Base-by-base conservation (phyloP, 2,329 filamentous ascomycete species). In the Plectosphaerella plurivora region DNA sequence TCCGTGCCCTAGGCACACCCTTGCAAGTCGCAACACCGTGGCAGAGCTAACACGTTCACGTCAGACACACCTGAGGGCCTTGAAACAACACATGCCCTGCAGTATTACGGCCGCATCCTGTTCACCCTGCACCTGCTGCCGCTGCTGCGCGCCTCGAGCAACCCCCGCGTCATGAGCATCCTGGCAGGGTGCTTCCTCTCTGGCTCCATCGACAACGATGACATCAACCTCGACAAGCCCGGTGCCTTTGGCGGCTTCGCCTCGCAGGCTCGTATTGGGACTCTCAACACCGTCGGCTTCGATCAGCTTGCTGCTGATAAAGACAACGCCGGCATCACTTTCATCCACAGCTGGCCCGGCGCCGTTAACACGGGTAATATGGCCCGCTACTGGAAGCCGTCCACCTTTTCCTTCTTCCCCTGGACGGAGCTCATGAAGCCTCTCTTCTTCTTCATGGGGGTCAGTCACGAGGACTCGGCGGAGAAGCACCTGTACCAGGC, bases 31-130 rank as follows among this genome's bases (percentile, higher is more conserved):
- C 37, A 49, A 33, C 28, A 33, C 28, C 28, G 28, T 4, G 28
- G 28, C 28, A 33, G 36, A 41, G 33, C 20, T 28, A 15, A n/a
- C n/a, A 18, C 18, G 18, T 18, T 33, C 28, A 28, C 15, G 24
- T 8, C 39, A 58, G 73, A 73, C 47, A 75, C 70, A 0, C 1
- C 59, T 2, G 75, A 78, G 55, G 75, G 73, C 1, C 4, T 76
- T 2, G 73, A 75, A n/a, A 61, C 69, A 28, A 61, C 61, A 1
- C 70, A 72, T 37, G 66, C 60, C 11, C 58, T 77, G 22, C 61
- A 63, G 37, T 76, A 73, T 59, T 77, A 77, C 64, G 65, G 68
- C 3, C 69, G 74, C 5, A 67, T 76, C n/a, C 61, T 72, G 3
- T 74, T 74, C 55, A 57, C 69, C 28, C 56, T 60, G 14, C 61